Evolutionary conservation across 139 green algal genomes (phyloP), one percentile per base, ranked within the genome.

Genomic region (Chlamydomonas incerta): DNA sequence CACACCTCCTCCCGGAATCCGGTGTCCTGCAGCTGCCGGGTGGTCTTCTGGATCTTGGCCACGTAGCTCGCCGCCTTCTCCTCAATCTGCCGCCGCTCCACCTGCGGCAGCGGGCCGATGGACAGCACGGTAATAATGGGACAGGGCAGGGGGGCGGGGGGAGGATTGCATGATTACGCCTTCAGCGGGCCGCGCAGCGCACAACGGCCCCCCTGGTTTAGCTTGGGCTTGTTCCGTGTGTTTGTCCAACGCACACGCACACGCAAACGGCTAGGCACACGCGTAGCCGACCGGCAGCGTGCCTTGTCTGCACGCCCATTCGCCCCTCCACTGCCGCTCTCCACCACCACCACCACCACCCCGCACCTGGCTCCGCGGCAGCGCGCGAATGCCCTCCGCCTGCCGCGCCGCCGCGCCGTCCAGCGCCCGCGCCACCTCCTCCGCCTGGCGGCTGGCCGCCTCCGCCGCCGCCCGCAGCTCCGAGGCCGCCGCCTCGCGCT

Each of bases 1-100:
- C 74, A 41, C 37, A 82, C 74, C 58, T 82, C 74, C 23, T 33
- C 50, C 21, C 58, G 21, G 74, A 71, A 82, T 13, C 74, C 74
- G 34, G 55, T 34, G 50, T 24, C 14, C 74, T 31, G 24, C 23
- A 82, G 55, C 74, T 71, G 70, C 15, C 37, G 37, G 0, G 21
- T 33, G 31, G 41, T 24, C 21, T 17, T n/a, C 57, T 57, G 33
- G 37, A 82, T 71, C 20, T 60, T 34, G 17, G 15, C 13, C 3
- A 71, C 35, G 74, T 82, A 82, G 18, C 70, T 60, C 5, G 31
- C 34, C 26, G 74, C 57, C 55, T 81, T 81, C 17, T 18, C 28
- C 3, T 81, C 52, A 52, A 81, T 4, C 52, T 18, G 31, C 31
- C 55, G 74, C 31, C 23, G 52, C 55, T 81, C 74, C 1, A 17